Evolutionary conservation across 2,329 filamentous ascomycete genomes (phyloP), one percentile per base, ranked within the genome.

Genomic region (Diaporthe humulicola): DNA sequence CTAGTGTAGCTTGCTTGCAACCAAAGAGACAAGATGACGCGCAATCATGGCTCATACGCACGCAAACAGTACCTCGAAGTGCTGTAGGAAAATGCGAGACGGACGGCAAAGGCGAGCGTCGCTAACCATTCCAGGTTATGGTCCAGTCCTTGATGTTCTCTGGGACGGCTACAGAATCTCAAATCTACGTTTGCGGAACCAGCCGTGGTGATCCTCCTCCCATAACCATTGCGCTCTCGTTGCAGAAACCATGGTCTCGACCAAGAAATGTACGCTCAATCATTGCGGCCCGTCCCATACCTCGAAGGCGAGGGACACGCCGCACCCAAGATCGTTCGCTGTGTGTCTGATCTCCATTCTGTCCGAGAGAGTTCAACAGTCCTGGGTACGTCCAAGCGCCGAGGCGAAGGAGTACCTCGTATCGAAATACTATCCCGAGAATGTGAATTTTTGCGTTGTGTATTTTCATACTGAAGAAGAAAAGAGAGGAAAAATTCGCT

Each of bases 301-400:
- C 82, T 79, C 58, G 50, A 75, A 73, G 81, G 81, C 79, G 79
- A 83, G 85, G 80, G 80, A 86, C 85, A 82, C 85, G 83, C 84
- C 86, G 86, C 86, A 87, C 86, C 86, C 86, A 87, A 87, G 86
- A 87, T 86, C 85, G 85, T 86, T 83, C 85, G 84, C 80, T 85
- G 81, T 83, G 79, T 77, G 78, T 76, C 84, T 83, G 75, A 81
- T 87, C 86, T 87, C 83, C 86, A 86, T 87, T 86, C 83, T 85
- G 81, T 84, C 78, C 83, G 82, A 84, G 33, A 84, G 84, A 82
- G 78, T 81, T 83, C 84, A 82, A 82, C 82, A 81, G 84, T 87
- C 86, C 76, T 87, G 86, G 85, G 84, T 79, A 75, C 80, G 79
- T 79, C 76, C 79, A 79, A 79, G 56, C 74, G 30, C 64, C 58